phyloP scores from a whole-genome alignment of 305 asterid genomes.

The Fraxinus ornus region DNA sequence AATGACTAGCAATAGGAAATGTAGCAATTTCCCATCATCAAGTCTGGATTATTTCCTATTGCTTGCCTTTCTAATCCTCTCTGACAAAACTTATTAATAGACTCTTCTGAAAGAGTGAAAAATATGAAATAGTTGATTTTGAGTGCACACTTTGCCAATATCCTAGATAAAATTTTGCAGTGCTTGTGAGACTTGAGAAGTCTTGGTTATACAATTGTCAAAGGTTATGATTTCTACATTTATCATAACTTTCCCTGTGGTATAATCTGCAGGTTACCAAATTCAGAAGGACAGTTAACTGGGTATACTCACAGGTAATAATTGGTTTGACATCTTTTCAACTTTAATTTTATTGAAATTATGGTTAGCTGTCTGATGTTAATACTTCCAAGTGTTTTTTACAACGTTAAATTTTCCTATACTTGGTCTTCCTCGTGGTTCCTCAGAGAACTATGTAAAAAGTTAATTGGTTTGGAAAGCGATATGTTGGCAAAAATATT shows the following conservation, averaged over 20 bases:
- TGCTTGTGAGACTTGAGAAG: slow-evolving; percentile 12
- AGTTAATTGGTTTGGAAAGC: neutral
- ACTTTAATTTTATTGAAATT: neutral
- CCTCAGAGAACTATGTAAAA: neutral
- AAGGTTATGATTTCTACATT: neutral
- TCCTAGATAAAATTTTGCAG: slow-evolving; percentile 5
- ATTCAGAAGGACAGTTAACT: slow-evolving; percentile 60
- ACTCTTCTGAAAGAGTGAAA: slow-evolving; percentile 3
- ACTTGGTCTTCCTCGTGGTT: neutral
- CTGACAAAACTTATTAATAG: neutral
- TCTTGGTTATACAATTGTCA: neutral
- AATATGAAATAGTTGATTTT: neutral
- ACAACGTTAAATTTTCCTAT: neutral
- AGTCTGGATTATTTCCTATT: neutral
- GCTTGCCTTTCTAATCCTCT: neutral
- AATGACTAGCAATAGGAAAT: neutral
- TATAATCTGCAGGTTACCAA: slow-evolving; percentile 57
- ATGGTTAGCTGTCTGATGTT: neutral
- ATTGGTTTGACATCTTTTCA: slow-evolving; percentile 16
- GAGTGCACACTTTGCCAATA: neutral
- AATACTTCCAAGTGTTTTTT: neutral
- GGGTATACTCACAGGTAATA: slow-evolving; percentile 72
- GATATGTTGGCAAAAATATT: neutral
- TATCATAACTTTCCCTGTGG: neutral
- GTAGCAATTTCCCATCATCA: neutral